These are phyloP conservation scores for Ogataea nitratoaversa DNA, from an alignment of 805 yeast species.

Conservation along the genomic window DNA sequence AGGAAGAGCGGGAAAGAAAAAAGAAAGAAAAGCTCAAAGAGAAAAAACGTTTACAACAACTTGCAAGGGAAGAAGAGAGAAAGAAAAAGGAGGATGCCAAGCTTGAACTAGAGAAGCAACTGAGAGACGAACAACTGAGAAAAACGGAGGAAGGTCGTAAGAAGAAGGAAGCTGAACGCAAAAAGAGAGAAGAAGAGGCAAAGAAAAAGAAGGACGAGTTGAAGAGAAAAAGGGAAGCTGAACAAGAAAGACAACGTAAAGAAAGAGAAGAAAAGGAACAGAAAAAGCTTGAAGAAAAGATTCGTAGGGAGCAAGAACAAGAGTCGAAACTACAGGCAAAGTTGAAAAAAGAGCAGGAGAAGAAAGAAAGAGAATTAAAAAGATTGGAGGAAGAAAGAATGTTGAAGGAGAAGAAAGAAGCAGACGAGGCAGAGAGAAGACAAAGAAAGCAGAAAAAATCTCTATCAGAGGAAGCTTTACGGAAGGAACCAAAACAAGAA, in stretches of 20 bases:
- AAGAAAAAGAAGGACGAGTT: conserved; percentile 38
- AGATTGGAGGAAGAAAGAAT: conserved; percentile 27
- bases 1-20: conserved; percentile 59
- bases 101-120: conserved; percentile 40
- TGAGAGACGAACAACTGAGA: conserved; percentile 38
- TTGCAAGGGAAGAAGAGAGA: conserved; percentile 59
- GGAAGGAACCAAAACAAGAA: conserved; percentile 6
- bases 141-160: conserved; percentile 45
- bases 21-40: conserved; percentile 70
- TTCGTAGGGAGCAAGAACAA: conserved; percentile 31
- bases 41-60: conserved; percentile 58
- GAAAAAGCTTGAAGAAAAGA: conserved; percentile 32
- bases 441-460: background rate
- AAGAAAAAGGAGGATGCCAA: conserved; percentile 51
- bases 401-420: conserved; percentile 5
- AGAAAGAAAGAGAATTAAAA: conserved; percentile 19
- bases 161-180: conserved; percentile 39
- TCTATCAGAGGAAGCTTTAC: background rate
- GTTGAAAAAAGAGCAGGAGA: conserved; percentile 30
- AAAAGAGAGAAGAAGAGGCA: conserved; percentile 38
- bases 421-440: background rate
- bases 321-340: conserved; percentile 33
- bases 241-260: conserved; percentile 33
- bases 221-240: conserved; percentile 37
- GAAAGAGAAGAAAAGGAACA: conserved; percentile 36